phyloP scores from a whole-genome alignment of 1,139 yeast genomes.

The Candida sp. region DNA sequence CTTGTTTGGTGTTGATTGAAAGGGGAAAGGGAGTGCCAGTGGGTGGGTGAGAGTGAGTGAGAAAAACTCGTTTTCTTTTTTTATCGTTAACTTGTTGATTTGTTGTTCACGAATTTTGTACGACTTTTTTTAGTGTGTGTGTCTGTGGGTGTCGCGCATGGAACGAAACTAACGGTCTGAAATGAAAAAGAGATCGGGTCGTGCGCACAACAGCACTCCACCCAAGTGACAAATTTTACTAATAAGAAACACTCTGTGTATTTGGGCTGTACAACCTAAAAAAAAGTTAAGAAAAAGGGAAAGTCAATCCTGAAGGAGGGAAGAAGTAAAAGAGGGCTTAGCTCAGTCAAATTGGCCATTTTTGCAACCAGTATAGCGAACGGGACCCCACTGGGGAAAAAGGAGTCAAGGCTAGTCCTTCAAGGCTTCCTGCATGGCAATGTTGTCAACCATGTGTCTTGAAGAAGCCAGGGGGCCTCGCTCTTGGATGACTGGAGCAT shows the following conservation, averaged over 20 bases:
- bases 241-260: neutral
- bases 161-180: neutral
- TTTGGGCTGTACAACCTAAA: neutral
- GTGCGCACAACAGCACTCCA: neutral
- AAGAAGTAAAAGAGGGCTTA: neutral
- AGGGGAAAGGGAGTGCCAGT: neutral
- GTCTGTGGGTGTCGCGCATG: neutral
- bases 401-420: neutral
- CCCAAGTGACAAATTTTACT: neutral
- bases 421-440: slow-evolving; percentile 37
- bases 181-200: neutral
- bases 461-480: slow-evolving; percentile 1
- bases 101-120: slow-evolving; percentile 4
- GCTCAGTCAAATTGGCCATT: neutral
- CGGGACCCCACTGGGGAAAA: no score
- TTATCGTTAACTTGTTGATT: slow-evolving; percentile 3
- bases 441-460: slow-evolving; percentile 22
- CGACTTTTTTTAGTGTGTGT: neutral
- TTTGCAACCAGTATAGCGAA: neutral
- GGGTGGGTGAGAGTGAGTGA: neutral
- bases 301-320: neutral
- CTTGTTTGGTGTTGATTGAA: neutral
- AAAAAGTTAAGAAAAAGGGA: no score
- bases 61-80: neutral
- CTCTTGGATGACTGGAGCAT: slow-evolving; percentile 5